phyloP scores from a whole-genome alignment of 2,329 filamentous ascomycete genomes.

The Fusarium illudens region DNA sequence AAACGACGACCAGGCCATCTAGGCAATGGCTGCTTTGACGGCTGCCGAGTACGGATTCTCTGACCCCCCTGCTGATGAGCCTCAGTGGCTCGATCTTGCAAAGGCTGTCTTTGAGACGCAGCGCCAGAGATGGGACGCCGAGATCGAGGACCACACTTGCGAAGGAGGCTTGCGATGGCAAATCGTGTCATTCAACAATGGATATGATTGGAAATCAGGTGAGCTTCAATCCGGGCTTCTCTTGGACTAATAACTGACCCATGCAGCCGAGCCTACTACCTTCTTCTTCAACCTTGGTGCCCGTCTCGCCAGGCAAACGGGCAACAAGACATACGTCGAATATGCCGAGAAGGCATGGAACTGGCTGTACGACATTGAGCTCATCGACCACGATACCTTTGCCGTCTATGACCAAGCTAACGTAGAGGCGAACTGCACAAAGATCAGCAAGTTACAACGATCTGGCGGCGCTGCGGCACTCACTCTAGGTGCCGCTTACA shows the following conservation, averaged over 20 bases:
- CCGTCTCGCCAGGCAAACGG: constrained; percentile 75
- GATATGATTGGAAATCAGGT: constrained; percentile 80
- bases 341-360: constrained; percentile 70
- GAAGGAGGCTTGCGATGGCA: constrained; percentile 76
- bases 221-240: constrained; percentile 18
- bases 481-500: constrained; percentile 69
- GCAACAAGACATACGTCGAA: constrained; percentile 69
- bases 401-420: constrained; percentile 71
- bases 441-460: constrained; percentile 68
- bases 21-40: constrained; percentile 73
- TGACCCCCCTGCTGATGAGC: constrained; percentile 60
- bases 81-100: constrained; percentile 70
- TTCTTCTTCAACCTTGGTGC: constrained; percentile 72
- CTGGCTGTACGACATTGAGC: constrained; percentile 62
- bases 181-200: constrained; percentile 74
- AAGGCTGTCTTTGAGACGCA: constrained; percentile 60
- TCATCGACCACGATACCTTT: constrained; percentile 67
- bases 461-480: constrained; percentile 71
- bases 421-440: constrained; percentile 65
- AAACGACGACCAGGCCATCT: constrained; percentile 76
- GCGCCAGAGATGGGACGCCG: constrained; percentile 61
- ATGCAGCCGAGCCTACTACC: constrained; percentile 63
- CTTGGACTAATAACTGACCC: background rate
- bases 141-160: constrained; percentile 68
- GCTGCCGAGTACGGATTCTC: constrained; percentile 72